phyloP scores from a whole-genome alignment of 208 protist genomes.

The Naegleria gruberi region DNA sequence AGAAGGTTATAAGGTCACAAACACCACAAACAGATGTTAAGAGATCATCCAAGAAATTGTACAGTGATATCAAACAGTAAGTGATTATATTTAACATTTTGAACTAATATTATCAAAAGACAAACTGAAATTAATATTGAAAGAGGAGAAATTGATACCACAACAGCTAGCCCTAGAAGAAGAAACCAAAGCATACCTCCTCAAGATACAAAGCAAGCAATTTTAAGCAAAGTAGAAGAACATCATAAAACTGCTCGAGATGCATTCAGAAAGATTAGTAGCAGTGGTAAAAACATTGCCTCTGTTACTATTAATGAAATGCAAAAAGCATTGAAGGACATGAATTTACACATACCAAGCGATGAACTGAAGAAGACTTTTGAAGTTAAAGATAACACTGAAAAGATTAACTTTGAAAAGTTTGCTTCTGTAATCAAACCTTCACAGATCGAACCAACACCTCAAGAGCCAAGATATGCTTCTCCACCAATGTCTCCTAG shows the following conservation, averaged over 20 bases:
- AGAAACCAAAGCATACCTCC: no score
- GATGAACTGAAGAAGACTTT: not conserved
- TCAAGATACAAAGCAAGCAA: not conserved
- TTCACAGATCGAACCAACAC: not conserved
- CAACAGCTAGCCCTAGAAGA: not conserved
- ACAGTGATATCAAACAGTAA: not conserved
- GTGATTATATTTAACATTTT: not conserved
- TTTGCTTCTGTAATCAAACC: not conserved
- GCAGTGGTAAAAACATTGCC: not conserved
- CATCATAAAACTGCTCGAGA: not conserved
- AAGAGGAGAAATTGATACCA: not conserved
- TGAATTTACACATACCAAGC: not conserved
- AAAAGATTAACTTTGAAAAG: not conserved
- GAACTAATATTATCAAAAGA: no score
- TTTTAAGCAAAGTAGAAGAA: not conserved
- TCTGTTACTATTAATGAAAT: not conserved
- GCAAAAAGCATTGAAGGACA: not conserved
- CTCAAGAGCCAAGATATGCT: not conserved
- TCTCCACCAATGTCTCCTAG: no score
- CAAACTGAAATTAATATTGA: not conserved
- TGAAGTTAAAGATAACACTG: not conserved
- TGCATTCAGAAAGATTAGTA: not conserved
- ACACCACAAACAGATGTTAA: not conserved
- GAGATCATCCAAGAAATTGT: not conserved
- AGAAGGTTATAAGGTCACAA: not conserved